phyloP scores from a whole-genome alignment of 257 asterid genomes.

The Rauvolfia tetraphylla region DNA sequence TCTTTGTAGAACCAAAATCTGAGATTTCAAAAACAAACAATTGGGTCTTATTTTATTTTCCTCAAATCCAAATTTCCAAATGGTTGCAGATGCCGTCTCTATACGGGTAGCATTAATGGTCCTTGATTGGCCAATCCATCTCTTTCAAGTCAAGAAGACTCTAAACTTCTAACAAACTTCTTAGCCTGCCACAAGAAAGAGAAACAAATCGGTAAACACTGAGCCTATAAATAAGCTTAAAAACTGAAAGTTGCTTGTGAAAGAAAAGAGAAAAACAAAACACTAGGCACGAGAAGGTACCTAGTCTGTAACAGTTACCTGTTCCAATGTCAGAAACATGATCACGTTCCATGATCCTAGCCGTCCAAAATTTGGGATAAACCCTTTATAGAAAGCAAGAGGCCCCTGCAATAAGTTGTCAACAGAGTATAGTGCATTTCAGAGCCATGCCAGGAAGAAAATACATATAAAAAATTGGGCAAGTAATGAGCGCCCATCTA shows the following conservation, averaged over 20 bases:
- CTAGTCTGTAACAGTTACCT: constrained; percentile 37
- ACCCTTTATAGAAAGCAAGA: constrained; percentile 90
- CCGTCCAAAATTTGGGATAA: constrained; percentile 90
- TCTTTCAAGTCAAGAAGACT: constrained; percentile 45
- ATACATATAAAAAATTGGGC: neutral
- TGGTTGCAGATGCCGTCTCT: neutral
- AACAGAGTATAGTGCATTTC: neutral
- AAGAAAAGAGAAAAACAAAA: neutral
- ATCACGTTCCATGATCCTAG: constrained; percentile 95
- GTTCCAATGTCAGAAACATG: constrained; percentile 93
- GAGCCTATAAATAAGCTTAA: neutral
- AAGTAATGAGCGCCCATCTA: neutral
- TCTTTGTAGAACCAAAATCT: neutral
- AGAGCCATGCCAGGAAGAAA: neutral
- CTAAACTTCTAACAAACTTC: constrained; percentile 54
- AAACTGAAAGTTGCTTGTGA: no score
- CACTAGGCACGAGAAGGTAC: neutral
- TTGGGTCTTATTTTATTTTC: neutral
- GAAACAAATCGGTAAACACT: neutral
- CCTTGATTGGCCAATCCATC: constrained; percentile 8
- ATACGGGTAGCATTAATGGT: neutral
- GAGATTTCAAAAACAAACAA: neutral
- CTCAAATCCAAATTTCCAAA: neutral
- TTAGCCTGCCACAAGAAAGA: constrained; percentile 55
- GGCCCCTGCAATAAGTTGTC: constrained; percentile 65